Evolutionary conservation across 78 protist genomes (phyloP).

Genomic region (Dictyostelium brefeldianum): DNA sequence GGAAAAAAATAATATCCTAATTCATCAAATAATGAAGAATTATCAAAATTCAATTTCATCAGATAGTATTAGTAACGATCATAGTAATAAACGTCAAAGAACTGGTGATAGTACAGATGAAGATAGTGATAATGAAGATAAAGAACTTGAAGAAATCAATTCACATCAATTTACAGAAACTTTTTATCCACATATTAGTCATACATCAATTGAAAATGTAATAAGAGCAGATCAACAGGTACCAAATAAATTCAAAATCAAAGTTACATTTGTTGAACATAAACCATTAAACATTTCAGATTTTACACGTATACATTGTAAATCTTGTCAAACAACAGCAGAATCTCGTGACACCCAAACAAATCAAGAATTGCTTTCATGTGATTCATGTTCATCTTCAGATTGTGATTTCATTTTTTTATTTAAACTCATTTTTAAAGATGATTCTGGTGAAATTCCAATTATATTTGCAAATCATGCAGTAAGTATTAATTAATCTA

Average conservation of each 20-base stretch:
- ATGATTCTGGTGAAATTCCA: slow-evolving; percentile 48
- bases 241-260: slow-evolving; percentile 42
- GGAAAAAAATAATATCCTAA: not conserved
- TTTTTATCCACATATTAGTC: slow-evolving; percentile 9
- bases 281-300: slow-evolving; percentile 26
- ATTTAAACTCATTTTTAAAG: slow-evolving; percentile 23
- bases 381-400: not conserved
- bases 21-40: not conserved
- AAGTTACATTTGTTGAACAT: slow-evolving; percentile 9
- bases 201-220: slow-evolving; percentile 1
- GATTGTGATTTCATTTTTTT: not conserved
- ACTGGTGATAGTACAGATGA: not conserved
- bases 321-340: not conserved
- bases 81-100: not conserved
- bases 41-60: not conserved
- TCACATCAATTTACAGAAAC: slow-evolving; percentile 18
- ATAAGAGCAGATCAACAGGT: not conserved
- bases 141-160: not conserved
- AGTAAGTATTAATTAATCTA: slow-evolving; percentile 17
- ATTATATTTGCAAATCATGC: slow-evolving; percentile 19
- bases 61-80: not conserved
- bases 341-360: not conserved
- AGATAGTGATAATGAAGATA: not conserved
- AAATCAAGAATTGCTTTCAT: not conserved
- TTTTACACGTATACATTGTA: slow-evolving; percentile 32